phyloP scores from a whole-genome alignment of 306 rosid species.

The Quercus rubra region DNA sequence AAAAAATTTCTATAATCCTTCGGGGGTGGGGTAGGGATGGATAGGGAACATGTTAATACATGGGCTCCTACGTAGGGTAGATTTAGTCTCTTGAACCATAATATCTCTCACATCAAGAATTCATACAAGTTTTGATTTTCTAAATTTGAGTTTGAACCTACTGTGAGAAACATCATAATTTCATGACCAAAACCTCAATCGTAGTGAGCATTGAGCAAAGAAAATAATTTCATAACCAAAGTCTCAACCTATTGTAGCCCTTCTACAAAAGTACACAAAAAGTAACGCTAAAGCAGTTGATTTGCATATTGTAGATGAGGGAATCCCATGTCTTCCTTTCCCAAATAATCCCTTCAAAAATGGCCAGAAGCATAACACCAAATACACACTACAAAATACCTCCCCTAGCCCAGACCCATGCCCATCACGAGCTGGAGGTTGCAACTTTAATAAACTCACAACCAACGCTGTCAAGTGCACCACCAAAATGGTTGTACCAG shows the following conservation, averaged over 20 bases:
- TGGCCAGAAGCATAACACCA: constrained; percentile 37
- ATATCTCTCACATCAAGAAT: too few species aligned
- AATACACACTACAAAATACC: constrained; percentile 21
- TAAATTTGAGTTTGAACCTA: too few species aligned
- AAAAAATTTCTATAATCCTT: too few species aligned
- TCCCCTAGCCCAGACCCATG: constrained; percentile 22
- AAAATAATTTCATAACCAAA: background rate
- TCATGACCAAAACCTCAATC: background rate
- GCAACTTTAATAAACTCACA: constrained; percentile 1
- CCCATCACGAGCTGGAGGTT: background rate
- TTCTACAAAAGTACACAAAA: constrained; percentile 22
- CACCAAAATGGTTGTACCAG: constrained; percentile 28
- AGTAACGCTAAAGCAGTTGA: constrained; percentile 21
- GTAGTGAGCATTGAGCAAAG: background rate
- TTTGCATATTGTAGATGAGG: constrained; percentile 24
- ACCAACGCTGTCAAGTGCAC: constrained; percentile 19
- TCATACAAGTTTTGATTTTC: too few species aligned
- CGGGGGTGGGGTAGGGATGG: too few species aligned
- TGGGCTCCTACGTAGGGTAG: too few species aligned
- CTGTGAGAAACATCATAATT: background rate
- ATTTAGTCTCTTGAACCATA: too few species aligned
- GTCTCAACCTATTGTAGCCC: background rate
- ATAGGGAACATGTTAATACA: too few species aligned
- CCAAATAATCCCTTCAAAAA: constrained; percentile 34
- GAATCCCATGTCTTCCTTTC: constrained; percentile 38